A percentile compares a stretch with the other conserved stretches of the same genome.
These are phyloP conservation scores for Trypanosoma platydactyli DNA, from an alignment of 208 protist species.

Conservation along the genomic window DNA sequence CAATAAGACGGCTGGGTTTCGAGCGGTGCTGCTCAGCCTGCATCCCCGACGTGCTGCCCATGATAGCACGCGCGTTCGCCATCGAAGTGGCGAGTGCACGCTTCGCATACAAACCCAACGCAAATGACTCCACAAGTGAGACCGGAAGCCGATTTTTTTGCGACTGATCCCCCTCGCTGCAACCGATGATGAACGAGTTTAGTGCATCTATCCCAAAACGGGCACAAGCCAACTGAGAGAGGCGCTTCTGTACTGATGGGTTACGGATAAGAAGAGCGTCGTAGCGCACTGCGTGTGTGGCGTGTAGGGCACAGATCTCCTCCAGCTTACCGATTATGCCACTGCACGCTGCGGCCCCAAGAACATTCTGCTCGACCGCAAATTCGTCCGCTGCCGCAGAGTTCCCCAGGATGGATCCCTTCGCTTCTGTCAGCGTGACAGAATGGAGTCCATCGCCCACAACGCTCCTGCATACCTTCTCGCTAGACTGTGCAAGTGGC, in stretches of 20 bases:
- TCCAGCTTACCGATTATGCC: conserved; percentile 52
- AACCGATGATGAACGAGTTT: conserved; percentile 42
- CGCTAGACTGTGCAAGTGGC: conserved; percentile 10
- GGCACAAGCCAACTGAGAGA: conserved; percentile 60
- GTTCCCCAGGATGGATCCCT: conserved; percentile 26
- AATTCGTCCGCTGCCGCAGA: conserved; percentile 30
- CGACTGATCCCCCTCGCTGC: neutral
- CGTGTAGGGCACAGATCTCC: conserved; percentile 64
- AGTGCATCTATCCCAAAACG: conserved; percentile 66
- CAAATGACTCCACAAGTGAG: conserved; percentile 55
- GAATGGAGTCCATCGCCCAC: conserved; percentile 35
- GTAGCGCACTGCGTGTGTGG: conserved; percentile 59
- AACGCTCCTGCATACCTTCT: conserved; percentile 24
- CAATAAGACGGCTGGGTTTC: conserved; percentile 43
- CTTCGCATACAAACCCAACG: conserved; percentile 66
- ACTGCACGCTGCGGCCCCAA: conserved; percentile 66
- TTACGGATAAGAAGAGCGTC: conserved; percentile 72
- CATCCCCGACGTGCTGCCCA: conserved; percentile 40
- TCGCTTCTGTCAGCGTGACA: conserved; percentile 38
- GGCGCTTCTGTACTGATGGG: conserved; percentile 58
- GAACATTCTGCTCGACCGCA: conserved; percentile 49
- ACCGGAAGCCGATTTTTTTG: neutral
- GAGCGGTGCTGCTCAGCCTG: conserved; percentile 48
- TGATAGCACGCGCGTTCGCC: conserved; percentile 42
- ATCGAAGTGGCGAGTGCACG: conserved; percentile 54